Conservation (phyloP, 371 early-diverging fungal species). For the Syncephalastrum sp. region DNA sequence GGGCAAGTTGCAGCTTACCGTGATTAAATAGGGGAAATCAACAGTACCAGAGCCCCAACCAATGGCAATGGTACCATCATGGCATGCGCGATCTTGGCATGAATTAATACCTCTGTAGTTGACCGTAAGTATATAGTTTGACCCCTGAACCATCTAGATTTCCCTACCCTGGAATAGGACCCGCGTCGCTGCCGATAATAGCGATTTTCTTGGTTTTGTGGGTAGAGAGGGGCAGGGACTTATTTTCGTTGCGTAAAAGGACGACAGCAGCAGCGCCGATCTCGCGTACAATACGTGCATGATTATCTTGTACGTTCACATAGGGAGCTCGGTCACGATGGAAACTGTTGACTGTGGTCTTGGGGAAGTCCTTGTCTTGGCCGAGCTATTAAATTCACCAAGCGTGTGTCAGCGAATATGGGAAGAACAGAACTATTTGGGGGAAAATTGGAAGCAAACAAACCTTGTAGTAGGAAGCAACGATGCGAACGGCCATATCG, state of each 20-base stretch:
- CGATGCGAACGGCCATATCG: slow-evolving; percentile 60
- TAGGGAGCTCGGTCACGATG: slow-evolving; percentile 6
- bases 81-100: slow-evolving; percentile 27
- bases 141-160: not conserved
- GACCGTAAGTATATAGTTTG: slow-evolving; percentile 1
- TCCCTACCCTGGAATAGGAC: slow-evolving; percentile 17
- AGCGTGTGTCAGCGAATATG: not conserved
- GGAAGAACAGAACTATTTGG: too few relatives aligned
- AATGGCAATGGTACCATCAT: slow-evolving; percentile 50
- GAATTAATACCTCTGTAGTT: slow-evolving; percentile 16
- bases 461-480: slow-evolving; percentile 54
- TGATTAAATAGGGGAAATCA: slow-evolving; percentile 55
- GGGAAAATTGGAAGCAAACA: not conserved
- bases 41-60: slow-evolving; percentile 68
- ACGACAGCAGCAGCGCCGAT: slow-evolving; percentile 54
- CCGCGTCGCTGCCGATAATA: slow-evolving; percentile 55
- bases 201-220: slow-evolving; percentile 28
- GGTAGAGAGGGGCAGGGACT: slow-evolving; percentile 33
- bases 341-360: slow-evolving; percentile 23
- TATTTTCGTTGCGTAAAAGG: slow-evolving; percentile 47
- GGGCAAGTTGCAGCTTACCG: slow-evolving; percentile 19
- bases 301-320: slow-evolving; percentile 47
- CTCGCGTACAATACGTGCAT: slow-evolving; percentile 30
- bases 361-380: slow-evolving; percentile 42
- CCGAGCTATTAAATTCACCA: not conserved